These are phyloP conservation scores for Hypomontagnella submonticulosa DNA, from an alignment of 495 filamentous ascomycete genomes.

Conservation along the genomic window DNA sequence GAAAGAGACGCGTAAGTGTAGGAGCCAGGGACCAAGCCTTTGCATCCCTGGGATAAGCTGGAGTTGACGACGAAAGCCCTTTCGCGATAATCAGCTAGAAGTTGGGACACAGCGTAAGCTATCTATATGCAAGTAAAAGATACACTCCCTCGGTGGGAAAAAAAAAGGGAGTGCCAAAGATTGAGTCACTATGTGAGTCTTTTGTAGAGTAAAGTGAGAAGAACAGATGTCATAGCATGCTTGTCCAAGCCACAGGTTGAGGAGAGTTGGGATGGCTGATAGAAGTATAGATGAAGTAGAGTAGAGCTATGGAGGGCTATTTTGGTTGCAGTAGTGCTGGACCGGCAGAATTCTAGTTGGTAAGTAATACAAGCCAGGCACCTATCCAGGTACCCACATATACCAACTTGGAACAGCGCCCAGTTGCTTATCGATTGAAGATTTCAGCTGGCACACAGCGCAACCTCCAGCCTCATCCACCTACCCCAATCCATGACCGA, in stretches of 20 bases:
- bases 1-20: no score
- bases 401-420: neutral
- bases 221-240: neutral
- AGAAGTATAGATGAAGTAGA: no score
- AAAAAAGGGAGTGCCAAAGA: constrained; percentile 10
- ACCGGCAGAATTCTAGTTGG: neutral
- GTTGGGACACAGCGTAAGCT: no score
- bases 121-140: constrained; percentile 13
- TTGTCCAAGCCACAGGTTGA: no score
- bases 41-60: no score
- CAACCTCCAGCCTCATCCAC: constrained; percentile 30
- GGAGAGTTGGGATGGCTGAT: no score
- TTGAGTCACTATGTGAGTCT: constrained; percentile 21
- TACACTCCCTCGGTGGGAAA: neutral
- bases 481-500: constrained; percentile 31
- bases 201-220: constrained; percentile 19
- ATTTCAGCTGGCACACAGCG: constrained; percentile 10
- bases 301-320: no score
- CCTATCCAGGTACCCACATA: no score
- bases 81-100: no score
- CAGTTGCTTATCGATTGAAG: constrained; percentile 3
- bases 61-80: no score
- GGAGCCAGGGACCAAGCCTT: no score
- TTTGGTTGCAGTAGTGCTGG: neutral
- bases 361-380: neutral